A percentile compares a stretch with the other conserved stretches of the same genome.
phyloP scores from a whole-genome alignment of 345 rosid species.

The Crucihimalaya himalaica region DNA sequence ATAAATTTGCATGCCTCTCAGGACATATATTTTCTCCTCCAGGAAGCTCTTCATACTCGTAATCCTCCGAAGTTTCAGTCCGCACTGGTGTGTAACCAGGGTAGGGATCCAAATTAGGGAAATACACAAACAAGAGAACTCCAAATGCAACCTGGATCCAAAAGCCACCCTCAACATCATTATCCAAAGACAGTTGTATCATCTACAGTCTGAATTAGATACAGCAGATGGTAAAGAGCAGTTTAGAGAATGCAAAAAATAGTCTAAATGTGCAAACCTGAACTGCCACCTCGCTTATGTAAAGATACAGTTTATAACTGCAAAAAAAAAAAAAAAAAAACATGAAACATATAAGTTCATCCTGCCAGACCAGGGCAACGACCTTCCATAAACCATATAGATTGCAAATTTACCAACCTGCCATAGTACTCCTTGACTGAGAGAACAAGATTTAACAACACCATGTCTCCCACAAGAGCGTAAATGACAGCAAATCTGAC shows the following conservation, averaged over 20 bases:
- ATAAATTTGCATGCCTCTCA: conserved; percentile 70
- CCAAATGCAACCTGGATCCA: conserved; percentile 80
- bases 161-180: conserved; percentile 23
- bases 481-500: conserved; percentile 84
- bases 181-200: conserved; percentile 2
- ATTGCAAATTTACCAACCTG: conserved; percentile 50
- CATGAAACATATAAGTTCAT: conserved; percentile 34
- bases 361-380: neutral
- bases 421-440: conserved; percentile 65
- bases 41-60: conserved; percentile 89
- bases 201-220: conserved; percentile 8
- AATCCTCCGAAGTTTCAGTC: conserved; percentile 57
- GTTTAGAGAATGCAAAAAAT: conserved; percentile 20
- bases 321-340: conserved; percentile 33
- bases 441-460: conserved; percentile 76
- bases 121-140: conserved; percentile 64
- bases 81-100: conserved; percentile 79
- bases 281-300: conserved; percentile 74
- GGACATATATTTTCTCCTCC: conserved; percentile 92
- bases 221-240: neutral
- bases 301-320: conserved; percentile 75
- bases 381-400: conserved; percentile 2
- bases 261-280: conserved; percentile 65
- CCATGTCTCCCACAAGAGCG: conserved; percentile 80
- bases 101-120: conserved; percentile 87